Conservation (phyloP, 148 eudicot genomes). For the Dianthus caryophyllus region DNA sequence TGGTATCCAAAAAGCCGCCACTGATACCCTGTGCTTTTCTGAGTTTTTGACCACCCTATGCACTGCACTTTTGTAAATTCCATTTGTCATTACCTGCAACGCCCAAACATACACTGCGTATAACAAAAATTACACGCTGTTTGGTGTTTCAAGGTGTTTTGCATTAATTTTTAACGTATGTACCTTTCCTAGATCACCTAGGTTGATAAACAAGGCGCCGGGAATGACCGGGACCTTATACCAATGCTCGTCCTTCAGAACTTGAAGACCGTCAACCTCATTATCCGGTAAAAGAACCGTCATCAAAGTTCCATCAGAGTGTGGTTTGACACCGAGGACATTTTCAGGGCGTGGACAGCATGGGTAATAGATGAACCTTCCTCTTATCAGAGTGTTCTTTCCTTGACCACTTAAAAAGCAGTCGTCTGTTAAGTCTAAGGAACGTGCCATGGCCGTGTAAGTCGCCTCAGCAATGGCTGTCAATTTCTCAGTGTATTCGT, state of each 20-base stretch:
- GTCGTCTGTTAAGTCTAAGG: conserved; percentile 35
- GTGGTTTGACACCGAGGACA: conserved; percentile 46
- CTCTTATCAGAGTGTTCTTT: conserved; percentile 22
- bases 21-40: conserved; percentile 23
- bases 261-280: conserved; percentile 50
- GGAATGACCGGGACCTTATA: conserved; percentile 40
- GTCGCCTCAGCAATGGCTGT: conserved; percentile 16
- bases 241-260: conserved; percentile 45
- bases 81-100: conserved; percentile 39
- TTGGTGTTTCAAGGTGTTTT: no score
- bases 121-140: background rate
- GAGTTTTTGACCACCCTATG: conserved; percentile 40
- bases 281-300: conserved; percentile 34
- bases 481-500: conserved; percentile 28
- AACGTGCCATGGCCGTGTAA: conserved; percentile 41
- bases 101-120: background rate
- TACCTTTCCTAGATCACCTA: conserved; percentile 58
- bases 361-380: conserved; percentile 44
- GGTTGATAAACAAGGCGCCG: conserved; percentile 40
- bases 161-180: no score
- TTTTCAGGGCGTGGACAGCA: conserved; percentile 43
- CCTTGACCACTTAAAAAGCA: conserved; percentile 33
- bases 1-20: conserved; percentile 27
- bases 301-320: conserved; percentile 42
- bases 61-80: conserved; percentile 34